Conservation (phyloP, 805 yeast species). For the Yarrowia osloensis region DNA sequence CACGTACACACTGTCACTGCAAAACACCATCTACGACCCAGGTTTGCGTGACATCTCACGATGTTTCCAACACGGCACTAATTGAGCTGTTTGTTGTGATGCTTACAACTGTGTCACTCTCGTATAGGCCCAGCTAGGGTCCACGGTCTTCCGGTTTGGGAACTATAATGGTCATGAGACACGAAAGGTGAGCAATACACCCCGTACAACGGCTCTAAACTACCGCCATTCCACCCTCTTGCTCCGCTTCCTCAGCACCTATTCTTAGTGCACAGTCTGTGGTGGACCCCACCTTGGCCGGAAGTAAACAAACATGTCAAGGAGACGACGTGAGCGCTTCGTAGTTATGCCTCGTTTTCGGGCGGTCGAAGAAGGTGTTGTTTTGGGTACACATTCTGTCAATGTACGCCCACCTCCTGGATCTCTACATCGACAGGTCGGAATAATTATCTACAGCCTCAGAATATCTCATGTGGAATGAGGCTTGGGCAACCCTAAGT, state of each 20-base stretch:
- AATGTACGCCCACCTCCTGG: neutral
- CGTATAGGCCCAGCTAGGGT: neutral
- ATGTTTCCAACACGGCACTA: neutral
- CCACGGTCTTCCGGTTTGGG: neutral
- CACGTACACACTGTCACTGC: neutral
- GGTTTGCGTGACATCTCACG: neutral
- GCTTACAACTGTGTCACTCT: neutral
- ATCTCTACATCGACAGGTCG: neutral
- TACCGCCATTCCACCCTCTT: neutral
- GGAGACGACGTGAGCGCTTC: too few relatives aligned
- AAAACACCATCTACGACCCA: neutral
- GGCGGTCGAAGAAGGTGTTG: too few relatives aligned
- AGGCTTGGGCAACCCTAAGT: neutral
- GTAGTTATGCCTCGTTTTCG: too few relatives aligned
- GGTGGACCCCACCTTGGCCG: neutral
- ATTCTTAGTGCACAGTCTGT: neutral
- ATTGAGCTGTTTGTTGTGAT: neutral
- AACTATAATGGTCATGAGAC: neutral
- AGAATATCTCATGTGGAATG: neutral
- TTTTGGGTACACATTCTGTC: too few relatives aligned
- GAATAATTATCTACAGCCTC: neutral
- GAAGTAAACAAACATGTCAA: neutral
- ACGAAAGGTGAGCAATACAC: too few relatives aligned
- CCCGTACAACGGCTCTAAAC: neutral
- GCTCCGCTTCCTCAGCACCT: neutral